These are phyloP conservation scores for Monilinia fructigena DNA, from an alignment of 2,329 filamentous ascomycete genomes.

Conservation along the genomic window DNA sequence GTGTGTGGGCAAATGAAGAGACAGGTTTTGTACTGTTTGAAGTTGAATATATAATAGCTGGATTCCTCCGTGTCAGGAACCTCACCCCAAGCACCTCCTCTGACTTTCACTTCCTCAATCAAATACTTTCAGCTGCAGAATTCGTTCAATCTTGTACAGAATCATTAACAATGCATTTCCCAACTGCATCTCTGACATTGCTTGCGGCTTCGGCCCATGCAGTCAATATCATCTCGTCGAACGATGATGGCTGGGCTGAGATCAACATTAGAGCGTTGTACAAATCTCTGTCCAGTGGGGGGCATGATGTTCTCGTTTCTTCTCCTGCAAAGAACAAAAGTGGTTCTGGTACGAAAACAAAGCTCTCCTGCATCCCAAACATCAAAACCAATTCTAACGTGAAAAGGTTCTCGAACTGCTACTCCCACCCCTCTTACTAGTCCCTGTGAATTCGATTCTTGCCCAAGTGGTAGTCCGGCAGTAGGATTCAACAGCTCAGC, in stretches of 20 bases:
- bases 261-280: conserved; percentile 13
- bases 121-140: not conserved
- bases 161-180: conserved; percentile 12
- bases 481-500: conserved; percentile 12
- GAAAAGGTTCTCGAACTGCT: conserved; percentile 3
- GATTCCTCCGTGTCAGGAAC: not conserved
- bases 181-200: conserved; percentile 8
- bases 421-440: not conserved
- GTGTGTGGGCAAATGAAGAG: not conserved
- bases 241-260: conserved; percentile 15
- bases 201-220: conserved; percentile 7
- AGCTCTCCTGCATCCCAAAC: not conserved
- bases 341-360: not conserved
- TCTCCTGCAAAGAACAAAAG: conserved; percentile 11
- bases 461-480: conserved; percentile 14
- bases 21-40: not conserved
- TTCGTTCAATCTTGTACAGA: not conserved
- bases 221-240: not conserved
- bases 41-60: conserved; percentile 1
- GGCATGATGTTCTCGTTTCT: conserved; percentile 17
- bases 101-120: not conserved
- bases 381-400: not conserved
- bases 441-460: conserved; percentile 14
- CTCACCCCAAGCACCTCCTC: not conserved
- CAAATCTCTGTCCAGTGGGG: not conserved